A percentile compares a stretch with the other conserved stretches of the same genome.
phyloP scores from a whole-genome alignment of 2,329 filamentous ascomycete genomes.

The Nothophaeocryptopus gaeumannii region DNA sequence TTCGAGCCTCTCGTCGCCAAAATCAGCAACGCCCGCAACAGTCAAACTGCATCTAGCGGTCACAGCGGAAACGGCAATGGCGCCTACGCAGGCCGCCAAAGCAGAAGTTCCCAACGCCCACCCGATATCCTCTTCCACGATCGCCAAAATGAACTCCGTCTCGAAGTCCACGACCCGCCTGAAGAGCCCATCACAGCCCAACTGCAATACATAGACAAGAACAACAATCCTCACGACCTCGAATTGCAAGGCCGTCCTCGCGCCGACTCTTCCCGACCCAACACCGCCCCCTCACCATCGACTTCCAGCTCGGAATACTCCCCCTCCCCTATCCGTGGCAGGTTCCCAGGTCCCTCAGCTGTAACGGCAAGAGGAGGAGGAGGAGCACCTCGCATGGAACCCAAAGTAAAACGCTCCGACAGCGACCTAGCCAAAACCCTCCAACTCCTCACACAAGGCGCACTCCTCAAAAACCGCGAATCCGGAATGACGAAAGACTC shows the following conservation, averaged over 20 bases:
- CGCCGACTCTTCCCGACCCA: neutral
- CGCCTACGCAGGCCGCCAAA: too few species aligned
- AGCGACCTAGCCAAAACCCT: too few species aligned
- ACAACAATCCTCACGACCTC: conserved; percentile 7
- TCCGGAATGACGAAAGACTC: too few species aligned
- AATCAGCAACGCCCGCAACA: neutral
- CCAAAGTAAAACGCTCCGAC: too few species aligned
- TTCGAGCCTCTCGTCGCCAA: conserved; percentile 5
- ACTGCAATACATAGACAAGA: conserved; percentile 11
- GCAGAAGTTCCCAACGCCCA: neutral
- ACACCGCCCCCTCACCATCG: neutral
- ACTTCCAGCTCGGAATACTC: neutral
- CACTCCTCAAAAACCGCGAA: too few species aligned
- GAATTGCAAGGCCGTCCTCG: conserved; percentile 12
- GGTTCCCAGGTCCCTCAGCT: neutral
- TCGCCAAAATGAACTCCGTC: conserved; percentile 11
- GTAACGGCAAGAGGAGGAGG: too few species aligned
- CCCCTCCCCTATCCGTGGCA: neutral
- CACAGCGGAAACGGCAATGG: too few species aligned
- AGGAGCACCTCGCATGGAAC: too few species aligned
- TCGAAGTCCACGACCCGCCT: conserved; percentile 14
- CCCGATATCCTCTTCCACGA: conserved; percentile 16
- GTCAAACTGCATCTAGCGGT: neutral
- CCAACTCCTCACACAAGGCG: too few species aligned
- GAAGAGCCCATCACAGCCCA: conserved; percentile 11